Percentiles rank a stretch among this genome's conserved stretches.
Conservation (phyloP, 345 rosid genomes). For the Schrenkiella parvula region DNA sequence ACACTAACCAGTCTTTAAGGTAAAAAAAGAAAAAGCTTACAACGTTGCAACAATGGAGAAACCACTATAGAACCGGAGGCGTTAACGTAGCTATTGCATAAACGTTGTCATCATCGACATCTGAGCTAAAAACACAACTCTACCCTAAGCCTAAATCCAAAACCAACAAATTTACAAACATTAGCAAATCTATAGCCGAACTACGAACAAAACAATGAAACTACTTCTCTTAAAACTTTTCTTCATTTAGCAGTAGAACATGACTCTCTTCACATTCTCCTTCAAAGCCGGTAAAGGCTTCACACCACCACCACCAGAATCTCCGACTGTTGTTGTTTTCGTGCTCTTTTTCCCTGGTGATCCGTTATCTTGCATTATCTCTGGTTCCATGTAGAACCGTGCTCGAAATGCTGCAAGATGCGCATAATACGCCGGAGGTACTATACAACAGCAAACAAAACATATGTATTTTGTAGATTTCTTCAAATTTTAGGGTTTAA, state of each 20-base stretch:
- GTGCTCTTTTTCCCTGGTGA: slow-evolving; percentile 42
- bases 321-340: slow-evolving; percentile 43
- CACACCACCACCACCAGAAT: slow-evolving; percentile 35
- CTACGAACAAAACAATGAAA: background rate
- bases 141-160: background rate
- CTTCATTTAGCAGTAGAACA: slow-evolving; percentile 75
- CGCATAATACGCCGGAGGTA: slow-evolving; percentile 97
- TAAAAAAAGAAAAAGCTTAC: background rate
- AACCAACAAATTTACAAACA: slow-evolving; percentile 21
- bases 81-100: background rate
- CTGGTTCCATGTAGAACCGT: slow-evolving; percentile 94
- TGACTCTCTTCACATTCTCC: slow-evolving; percentile 96
- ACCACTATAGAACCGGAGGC: background rate
- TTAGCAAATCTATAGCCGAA: background rate
- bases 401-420: slow-evolving; percentile 98
- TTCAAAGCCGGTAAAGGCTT: slow-evolving; percentile 91
- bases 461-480: background rate
- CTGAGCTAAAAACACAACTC: slow-evolving; percentile 19
- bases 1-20: background rate
- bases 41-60: slow-evolving; percentile 3
- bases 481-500: background rate
- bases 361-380: slow-evolving; percentile 66
- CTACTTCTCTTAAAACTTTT: background rate
- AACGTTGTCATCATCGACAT: background rate
- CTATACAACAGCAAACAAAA: slow-evolving; percentile 36